Evolutionary conservation across 768 basidiomycete species (phyloP).

Genomic region (Trametopsis cervina): DNA sequence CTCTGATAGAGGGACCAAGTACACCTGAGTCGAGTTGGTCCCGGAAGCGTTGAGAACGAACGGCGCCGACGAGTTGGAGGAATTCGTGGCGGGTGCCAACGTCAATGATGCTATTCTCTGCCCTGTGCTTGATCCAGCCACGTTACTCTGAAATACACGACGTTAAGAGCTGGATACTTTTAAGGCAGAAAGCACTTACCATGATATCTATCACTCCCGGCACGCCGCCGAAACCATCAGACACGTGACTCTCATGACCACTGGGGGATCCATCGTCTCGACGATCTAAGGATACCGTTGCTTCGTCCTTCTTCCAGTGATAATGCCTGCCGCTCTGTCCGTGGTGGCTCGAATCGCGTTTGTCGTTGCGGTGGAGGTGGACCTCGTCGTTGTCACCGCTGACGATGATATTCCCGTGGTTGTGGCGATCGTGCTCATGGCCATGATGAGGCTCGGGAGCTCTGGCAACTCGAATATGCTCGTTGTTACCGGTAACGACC

Average conservation of each 20-base stretch:
- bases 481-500: slow-evolving; percentile 16
- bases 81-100: slow-evolving; percentile 13
- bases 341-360: slow-evolving; percentile 4
- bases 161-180: neutral
- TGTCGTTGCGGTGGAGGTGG: slow-evolving; percentile 10
- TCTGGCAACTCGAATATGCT: slow-evolving; percentile 16
- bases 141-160: slow-evolving; percentile 24
- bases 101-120: slow-evolving; percentile 35
- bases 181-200: slow-evolving; percentile 23
- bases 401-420: slow-evolving; percentile 17
- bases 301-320: neutral
- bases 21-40: slow-evolving; percentile 23
- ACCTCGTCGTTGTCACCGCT: slow-evolving; percentile 18
- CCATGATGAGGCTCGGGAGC: slow-evolving; percentile 3
- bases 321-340: neutral
- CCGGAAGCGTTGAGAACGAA: slow-evolving; percentile 29
- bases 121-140: slow-evolving; percentile 26
- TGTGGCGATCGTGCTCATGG: slow-evolving; percentile 15
- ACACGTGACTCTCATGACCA: slow-evolving; percentile 11
- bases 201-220: slow-evolving; percentile 43
- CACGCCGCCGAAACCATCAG: slow-evolving; percentile 19
- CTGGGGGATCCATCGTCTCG: slow-evolving; percentile 13
- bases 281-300: slow-evolving; percentile 10
- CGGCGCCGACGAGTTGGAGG: slow-evolving; percentile 11
- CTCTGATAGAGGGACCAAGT: slow-evolving; percentile 15